Evolutionary conservation across 192 early-diverging fungal species (phyloP).

Genomic region (Coemansia sp.): DNA sequence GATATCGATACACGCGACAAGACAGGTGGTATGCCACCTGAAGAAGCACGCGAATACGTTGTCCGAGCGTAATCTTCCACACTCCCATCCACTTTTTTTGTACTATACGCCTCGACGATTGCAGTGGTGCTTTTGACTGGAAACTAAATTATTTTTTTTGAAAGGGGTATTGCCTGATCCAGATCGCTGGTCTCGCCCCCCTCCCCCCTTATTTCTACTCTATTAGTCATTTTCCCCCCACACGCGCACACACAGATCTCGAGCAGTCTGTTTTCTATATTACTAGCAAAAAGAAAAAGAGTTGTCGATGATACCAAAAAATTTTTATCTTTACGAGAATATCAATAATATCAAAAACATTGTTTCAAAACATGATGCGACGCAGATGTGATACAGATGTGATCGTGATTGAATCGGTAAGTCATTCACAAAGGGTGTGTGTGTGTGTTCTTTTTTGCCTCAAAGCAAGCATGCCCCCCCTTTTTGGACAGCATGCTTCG

Average conservation of each 20-base stretch:
- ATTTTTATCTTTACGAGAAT: not conserved
- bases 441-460: not conserved
- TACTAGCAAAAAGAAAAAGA: not conserved
- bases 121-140: not conserved
- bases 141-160: too few species aligned
- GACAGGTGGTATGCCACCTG: constrained; percentile 37
- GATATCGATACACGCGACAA: constrained; percentile 53
- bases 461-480: not conserved
- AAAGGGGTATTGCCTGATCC: not conserved
- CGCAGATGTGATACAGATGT: not conserved
- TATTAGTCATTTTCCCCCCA: not conserved
- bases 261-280: not conserved
- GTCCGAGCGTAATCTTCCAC: constrained; percentile 15
- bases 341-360: not conserved
- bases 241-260: not conserved
- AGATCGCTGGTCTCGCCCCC: constrained; percentile 8
- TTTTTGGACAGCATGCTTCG: not conserved
- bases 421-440: not conserved
- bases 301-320: not conserved
- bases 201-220: too few species aligned
- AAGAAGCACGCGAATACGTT: constrained; percentile 50
- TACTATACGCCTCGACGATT: not conserved
- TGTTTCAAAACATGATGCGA: not conserved
- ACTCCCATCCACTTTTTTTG: not conserved
- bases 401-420: not conserved